Base-by-base conservation (phyloP, 805 yeast genomes). In the Pichia rugopelliculosa region DNA sequence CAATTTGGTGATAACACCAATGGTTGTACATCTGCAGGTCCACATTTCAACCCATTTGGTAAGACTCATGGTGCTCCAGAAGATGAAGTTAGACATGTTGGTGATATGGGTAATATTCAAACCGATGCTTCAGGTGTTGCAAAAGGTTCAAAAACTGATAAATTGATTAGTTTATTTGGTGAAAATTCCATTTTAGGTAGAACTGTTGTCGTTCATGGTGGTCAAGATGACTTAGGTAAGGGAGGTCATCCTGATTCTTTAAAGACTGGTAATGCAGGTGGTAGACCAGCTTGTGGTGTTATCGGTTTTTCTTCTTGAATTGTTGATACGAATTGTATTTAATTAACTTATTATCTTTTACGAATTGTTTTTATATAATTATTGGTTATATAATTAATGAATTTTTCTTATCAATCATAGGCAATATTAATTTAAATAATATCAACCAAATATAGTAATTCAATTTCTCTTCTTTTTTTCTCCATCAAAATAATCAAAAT, bases 1-100 rank as follows among this genome's bases (percentile, higher is more conserved):
- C 84, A 87, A 66, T 93, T 93, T 64, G 99, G 99, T 74, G 99
- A 93, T 76, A 88, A 87, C 82, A 88, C 99, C 72, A 93, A 93
- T 69, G 99, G 99, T 57, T 93, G 99, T 75, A 91, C 96, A 52
- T 87, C 96, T 57, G 96, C 97, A 47, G 97, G 97, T 65, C 96
- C 96, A 51, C 97, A 90, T 74, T 89, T 88, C 80, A 84, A 90
- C 79, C 96, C 96, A 58, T 84, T 84, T 67, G 76, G 79, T 53
- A 84, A 85, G 76, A 79, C 79, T 57, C 97, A 89, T 68, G 97
- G 97, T 74, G 89, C 90, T 48, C 96, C 96, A 70, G 79, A 79
- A 60, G 95, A 84, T 59, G 81, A 76, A 56, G 69, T 54, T 52
- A 80, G 91, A 74, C 96, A 87, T 73, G 93, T 84, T 62, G 99